Evolutionary conservation across 495 filamentous ascomycete species (phyloP), one percentile per base, ranked within the genome.

Genomic region (Cercophora newfieldiana): DNA sequence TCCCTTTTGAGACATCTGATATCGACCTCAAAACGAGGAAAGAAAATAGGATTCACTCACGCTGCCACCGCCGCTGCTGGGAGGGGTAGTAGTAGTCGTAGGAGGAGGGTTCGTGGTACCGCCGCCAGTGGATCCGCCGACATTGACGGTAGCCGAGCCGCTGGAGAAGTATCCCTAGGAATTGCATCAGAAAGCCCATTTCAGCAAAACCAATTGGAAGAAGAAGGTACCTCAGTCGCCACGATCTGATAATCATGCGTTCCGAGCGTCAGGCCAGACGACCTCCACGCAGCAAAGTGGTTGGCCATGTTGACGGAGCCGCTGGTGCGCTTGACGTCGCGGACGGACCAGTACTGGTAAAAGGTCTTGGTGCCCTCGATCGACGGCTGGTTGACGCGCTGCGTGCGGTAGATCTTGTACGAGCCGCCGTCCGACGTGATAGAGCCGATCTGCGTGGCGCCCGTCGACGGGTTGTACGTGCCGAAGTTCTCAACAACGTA

Each of bases 251-350:
- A 87, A 72, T 87, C 80, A 70, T 83, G 80, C 5, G 73, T 78
- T 0, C 86, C 85, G 28, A 88, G 71, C 19, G 72, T 70, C 73
- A 90, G 78, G 6, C 84, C 84, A 44, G 75, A 66, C 25, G 59
- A 60, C 2, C 71, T 68, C 88, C 89, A 91, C 25, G 86, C 87
- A 70, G 86, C 78, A 73, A 91, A 90, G 78, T 90, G 88, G 72
- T 85, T 86, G 50, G 73, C 66, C 65, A 80, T 76, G 44, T 69
- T 82, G 70, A 87, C 79, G 29, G 74, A 76, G 51, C 85, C 83
- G 59, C 80, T 78, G 64, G 75, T 73, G 68, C 85, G 80, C 76
- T 84, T 82, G 66, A 73, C 67, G 55, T 69, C 67, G 58, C 85
- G 82, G 49, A 88, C 83, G 59, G 81, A 83, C 83, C 83, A 86